Conservation (phyloP, 2,329 filamentous ascomycete species). For the Cadophora sp. region DNA sequence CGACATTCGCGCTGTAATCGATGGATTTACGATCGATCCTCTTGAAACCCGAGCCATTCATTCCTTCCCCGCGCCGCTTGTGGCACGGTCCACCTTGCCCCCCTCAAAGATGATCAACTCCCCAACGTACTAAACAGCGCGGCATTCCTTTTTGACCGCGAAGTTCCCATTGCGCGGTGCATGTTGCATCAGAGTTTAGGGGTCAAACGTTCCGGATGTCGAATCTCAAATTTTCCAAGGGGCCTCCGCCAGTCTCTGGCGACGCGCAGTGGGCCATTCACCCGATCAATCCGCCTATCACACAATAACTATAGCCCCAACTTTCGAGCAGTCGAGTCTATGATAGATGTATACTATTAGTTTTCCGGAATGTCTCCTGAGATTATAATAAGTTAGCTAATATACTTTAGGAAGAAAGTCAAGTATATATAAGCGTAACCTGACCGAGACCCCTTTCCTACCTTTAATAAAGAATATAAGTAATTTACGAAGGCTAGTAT, state of each 20-base stretch:
- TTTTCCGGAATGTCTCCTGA: neutral
- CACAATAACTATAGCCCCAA: neutral
- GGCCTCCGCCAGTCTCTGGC: neutral
- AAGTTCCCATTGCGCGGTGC: neutral
- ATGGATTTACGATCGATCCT: too few species aligned
- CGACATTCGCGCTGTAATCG: too few species aligned
- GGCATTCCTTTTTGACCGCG: neutral
- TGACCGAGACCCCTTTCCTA: neutral
- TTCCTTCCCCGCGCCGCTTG: neutral
- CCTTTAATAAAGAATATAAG: slow-evolving; percentile 32
- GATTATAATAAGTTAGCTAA: neutral
- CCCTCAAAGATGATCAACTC: neutral
- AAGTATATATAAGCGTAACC: slow-evolving; percentile 24
- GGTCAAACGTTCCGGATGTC: neutral
- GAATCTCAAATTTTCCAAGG: neutral
- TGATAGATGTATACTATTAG: slow-evolving; percentile 20
- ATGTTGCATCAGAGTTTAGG: neutral
- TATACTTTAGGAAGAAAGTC: slow-evolving; percentile 24
- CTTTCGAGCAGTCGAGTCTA: slow-evolving; percentile 10
- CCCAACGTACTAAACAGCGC: neutral
- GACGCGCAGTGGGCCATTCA: neutral
- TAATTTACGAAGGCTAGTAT: slow-evolving; percentile 43
- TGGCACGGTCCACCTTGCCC: neutral
- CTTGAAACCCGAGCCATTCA: neutral
- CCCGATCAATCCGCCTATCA: neutral